Evolutionary conservation across 2,329 filamentous ascomycete genomes (phyloP), one percentile per base, ranked within the genome.

Genomic region (Trichoderma pleuroti): DNA sequence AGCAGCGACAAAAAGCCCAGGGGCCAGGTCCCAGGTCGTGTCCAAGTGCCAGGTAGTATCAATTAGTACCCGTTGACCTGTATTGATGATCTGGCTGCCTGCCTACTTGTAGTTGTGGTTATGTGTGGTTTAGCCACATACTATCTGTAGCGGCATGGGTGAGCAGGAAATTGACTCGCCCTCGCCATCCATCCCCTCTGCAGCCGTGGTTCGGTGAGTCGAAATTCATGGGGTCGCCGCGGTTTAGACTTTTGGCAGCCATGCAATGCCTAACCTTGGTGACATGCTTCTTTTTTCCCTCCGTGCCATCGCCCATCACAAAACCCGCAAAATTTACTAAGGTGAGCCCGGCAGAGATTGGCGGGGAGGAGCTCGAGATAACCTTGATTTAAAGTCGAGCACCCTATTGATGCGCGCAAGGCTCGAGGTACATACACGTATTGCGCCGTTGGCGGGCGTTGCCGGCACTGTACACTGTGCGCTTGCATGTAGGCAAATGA

Each of bases 341-440:
- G 21, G 63, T 28, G 32, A 66, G 49, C 46, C 63, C 24, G 63
- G 34, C 26, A 28, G 63, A 28, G 36, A 56, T 59, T 67, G 52
- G 64, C 21, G 64, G 64, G 52, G 54, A 32, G 28, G 26, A 46
- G 12, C 36, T 18, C 36, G 52, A 67, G 64, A 67, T 67, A 67
- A 67, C 52, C 64, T 67, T 67, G 64, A 67, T 67, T 67, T 67
- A 67, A n/a, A 46, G 52, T 59, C 49, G 32, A 57, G 63, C 32
- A 49, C 36, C 36, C 39, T 63, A 63, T 57, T 32, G 26, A 34
- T 59, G 56, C 56, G 56, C 56, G 36, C 18, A 30, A 10, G 34
- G 57, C 12, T 39, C 34, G 21, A 39, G 34, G 30, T 28, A 28
- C 26, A 16, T 39, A 39, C 60, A n/a, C 32, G 49, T 42, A 12